Percentiles rank a stretch among this genome's conserved stretches.
Conservation (phyloP, 257 asterid species). For the Primulina eburnea region DNA sequence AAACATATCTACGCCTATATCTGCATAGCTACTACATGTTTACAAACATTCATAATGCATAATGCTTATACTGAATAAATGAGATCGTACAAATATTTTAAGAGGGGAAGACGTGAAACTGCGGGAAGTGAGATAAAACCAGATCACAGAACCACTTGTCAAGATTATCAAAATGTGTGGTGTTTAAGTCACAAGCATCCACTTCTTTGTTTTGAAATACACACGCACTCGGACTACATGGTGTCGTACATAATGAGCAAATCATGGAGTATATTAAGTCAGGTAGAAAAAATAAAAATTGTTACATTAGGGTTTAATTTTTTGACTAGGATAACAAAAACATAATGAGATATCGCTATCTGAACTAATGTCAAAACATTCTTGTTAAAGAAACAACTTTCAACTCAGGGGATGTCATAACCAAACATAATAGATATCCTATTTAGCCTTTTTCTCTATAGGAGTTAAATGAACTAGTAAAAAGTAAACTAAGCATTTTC, state of each 20-base stretch:
- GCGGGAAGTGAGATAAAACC: neutral
- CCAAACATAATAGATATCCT: neutral
- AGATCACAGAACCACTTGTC: neutral
- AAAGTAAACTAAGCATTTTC: slow-evolving; percentile 6
- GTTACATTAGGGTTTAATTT: too few relatives aligned
- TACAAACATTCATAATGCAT: neutral
- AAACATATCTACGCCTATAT: neutral
- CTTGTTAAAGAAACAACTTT: neutral
- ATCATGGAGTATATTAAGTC: too few relatives aligned
- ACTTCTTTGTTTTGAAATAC: neutral
- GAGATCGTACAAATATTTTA: neutral
- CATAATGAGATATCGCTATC: too few relatives aligned
- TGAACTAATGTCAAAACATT: too few relatives aligned
- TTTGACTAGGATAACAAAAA: too few relatives aligned
- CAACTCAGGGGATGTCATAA: neutral
- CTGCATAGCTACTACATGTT: too few relatives aligned
- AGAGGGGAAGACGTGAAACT: neutral
- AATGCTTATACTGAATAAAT: neutral
- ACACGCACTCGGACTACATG: too few relatives aligned
- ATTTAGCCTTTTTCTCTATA: neutral
- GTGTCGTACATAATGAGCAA: too few relatives aligned
- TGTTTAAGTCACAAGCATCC: neutral
- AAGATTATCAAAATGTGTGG: neutral
- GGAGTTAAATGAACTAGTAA: neutral
- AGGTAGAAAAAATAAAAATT: too few relatives aligned